Conservation (phyloP, 352 stramenopile species). For the Phytophthora niederhauseri region DNA sequence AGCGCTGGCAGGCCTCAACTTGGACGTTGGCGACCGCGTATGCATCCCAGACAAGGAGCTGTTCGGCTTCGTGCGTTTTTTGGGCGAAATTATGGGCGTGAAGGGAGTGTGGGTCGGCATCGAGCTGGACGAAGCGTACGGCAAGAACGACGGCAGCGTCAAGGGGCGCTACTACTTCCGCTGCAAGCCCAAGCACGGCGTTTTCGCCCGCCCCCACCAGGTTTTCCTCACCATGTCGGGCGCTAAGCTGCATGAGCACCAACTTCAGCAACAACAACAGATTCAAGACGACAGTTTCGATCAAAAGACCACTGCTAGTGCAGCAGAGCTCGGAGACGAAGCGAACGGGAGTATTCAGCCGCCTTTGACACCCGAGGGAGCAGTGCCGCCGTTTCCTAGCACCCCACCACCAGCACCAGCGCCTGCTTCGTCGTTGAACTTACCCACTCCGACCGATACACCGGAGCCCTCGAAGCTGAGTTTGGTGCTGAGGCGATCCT, state of each 20-base stretch:
- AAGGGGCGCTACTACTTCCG: slow-evolving; percentile 84
- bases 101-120: slow-evolving; percentile 81
- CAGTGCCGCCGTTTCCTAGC: slow-evolving; percentile 22
- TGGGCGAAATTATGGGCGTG: slow-evolving; percentile 73
- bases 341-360: slow-evolving; percentile 31
- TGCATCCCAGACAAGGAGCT: slow-evolving; percentile 88
- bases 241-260: slow-evolving; percentile 56
- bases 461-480: slow-evolving; percentile 65
- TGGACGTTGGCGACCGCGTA: slow-evolving; percentile 76
- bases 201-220: slow-evolving; percentile 81
- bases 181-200: slow-evolving; percentile 78
- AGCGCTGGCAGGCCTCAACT: slow-evolving; percentile 41
- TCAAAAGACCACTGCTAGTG: slow-evolving; percentile 24
- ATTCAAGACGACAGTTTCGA: slow-evolving; percentile 36
- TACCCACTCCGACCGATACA: slow-evolving; percentile 31
- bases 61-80: slow-evolving; percentile 81
- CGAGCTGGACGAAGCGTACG: slow-evolving; percentile 74
- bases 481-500: slow-evolving; percentile 62
- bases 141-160: slow-evolving; percentile 87
- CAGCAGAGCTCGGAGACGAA: slow-evolving; percentile 38
- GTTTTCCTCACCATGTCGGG: slow-evolving; percentile 74
- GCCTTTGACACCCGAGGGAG: slow-evolving; percentile 19
- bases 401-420: slow-evolving; percentile 33
- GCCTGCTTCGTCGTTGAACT: slow-evolving; percentile 18
- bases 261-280: slow-evolving; percentile 48